Conservation (phyloP, 352 stramenopile genomes). For the Elongisporangium undulatum region DNA sequence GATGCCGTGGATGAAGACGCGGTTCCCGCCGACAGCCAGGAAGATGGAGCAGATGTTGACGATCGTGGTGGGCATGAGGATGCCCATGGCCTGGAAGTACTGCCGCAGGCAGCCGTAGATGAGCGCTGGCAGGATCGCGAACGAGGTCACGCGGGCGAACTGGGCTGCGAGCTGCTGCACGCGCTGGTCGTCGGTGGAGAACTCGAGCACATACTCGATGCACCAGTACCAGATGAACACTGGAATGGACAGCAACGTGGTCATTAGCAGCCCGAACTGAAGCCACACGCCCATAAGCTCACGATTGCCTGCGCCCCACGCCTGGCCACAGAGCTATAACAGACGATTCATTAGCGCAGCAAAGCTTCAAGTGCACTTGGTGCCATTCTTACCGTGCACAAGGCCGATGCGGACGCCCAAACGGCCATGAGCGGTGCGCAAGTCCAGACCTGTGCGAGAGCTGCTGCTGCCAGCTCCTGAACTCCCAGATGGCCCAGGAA, state of each 20-base stretch:
- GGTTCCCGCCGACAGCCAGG: constrained; percentile 54
- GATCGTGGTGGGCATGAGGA: constrained; percentile 59
- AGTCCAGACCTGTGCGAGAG: constrained; percentile 69
- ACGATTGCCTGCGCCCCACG: constrained; percentile 60
- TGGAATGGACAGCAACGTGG: constrained; percentile 44
- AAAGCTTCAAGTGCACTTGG: not conserved
- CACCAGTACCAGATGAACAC: constrained; percentile 74
- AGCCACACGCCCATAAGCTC: constrained; percentile 73
- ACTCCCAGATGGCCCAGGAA: constrained; percentile 80
- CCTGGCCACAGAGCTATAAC: constrained; percentile 58
- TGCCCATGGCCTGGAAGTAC: constrained; percentile 67
- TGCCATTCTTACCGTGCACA: constrained; percentile 46
- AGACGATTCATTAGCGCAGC: not conserved
- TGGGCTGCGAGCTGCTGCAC: constrained; percentile 49
- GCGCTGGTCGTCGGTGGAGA: constrained; percentile 52
- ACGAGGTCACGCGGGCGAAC: constrained; percentile 60
- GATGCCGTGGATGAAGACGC: constrained; percentile 67
- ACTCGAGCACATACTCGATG: constrained; percentile 49
- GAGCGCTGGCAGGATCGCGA: constrained; percentile 54
- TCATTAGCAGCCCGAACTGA: constrained; percentile 60
- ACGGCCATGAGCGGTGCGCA: constrained; percentile 59
- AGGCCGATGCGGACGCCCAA: constrained; percentile 49
- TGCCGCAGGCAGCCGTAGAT: constrained; percentile 66
- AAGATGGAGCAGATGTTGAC: constrained; percentile 62
- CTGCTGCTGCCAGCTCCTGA: constrained; percentile 59